Base-by-base conservation (phyloP, 306 rosid species). In the Citrullus mucosospermus region DNA sequence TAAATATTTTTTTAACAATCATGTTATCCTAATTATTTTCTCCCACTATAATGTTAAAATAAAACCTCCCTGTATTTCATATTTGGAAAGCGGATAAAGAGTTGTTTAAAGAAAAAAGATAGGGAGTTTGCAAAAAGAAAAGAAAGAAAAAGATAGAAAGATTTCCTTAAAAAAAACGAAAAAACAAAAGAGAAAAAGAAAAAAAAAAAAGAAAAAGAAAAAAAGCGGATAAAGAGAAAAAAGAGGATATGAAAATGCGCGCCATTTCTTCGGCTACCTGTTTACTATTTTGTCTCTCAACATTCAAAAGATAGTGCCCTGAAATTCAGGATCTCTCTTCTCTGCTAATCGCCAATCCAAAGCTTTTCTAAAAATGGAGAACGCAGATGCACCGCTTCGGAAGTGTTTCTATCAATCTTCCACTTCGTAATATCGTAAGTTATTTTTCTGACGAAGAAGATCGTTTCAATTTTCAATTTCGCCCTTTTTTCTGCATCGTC, bases 311-410 rank as follows among this genome's bases (percentile, higher is more conserved):
- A 71, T 6, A 15, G 74, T 6, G 44, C 7, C 77, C 77, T 51
- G 30, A 73, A 50, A 51, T 73, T 73, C 16, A 73, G 77, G 77
- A 73, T 51, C 77, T 51, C 28, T 73, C 60, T 50, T 32, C 61
- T 73, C 60, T 30, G 39, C 20, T 50, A 8, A 28, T 73, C 61
- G 44, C 44, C 77, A 48, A 48, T 73, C 77, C n/a, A 51, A 55
- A 73, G 5, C 32, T 73, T 73, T 73, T 73, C 77, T 50, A 73
- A 73, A 73, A 73, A 73, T 51, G 61, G 60, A 30, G 57, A 13
- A 2, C 16, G 15, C 10, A 51, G 46, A 48, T 73, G n/a, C 22
- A 14, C 18, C 32, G 34, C 7, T 70, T 44, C 32, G 6, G 30
- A 73, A 28, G 4, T 50, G 77, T 38, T 46, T 50, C 20, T 53